These are phyloP conservation scores for Cercospora nicotianae DNA, from an alignment of 2,329 filamentous ascomycete genomes.

Conservation along the genomic window DNA sequence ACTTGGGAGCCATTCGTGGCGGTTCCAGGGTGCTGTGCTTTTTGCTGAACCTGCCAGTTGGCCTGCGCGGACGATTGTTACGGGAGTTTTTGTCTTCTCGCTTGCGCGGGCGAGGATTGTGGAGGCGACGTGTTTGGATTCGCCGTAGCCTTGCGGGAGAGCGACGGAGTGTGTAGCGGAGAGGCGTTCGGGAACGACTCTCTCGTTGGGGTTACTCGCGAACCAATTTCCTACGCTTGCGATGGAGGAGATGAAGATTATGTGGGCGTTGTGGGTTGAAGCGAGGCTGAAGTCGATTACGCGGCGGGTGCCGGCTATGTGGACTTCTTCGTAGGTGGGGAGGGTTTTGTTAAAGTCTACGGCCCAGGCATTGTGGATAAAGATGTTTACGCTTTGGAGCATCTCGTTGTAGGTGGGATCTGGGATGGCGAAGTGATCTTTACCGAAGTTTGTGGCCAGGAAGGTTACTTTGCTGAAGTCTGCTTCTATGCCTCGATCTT, in stretches of 20 bases:
- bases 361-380: conserved; percentile 44
- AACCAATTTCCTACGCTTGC: conserved; percentile 38
- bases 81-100: conserved; percentile 26
- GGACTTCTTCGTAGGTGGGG: conserved; percentile 35
- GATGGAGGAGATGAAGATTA: conserved; percentile 44
- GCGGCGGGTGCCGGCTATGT: conserved; percentile 35
- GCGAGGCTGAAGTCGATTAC: conserved; percentile 33
- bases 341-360: conserved; percentile 43
- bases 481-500: conserved; percentile 25
- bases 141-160: conserved; percentile 41
- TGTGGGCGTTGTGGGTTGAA: conserved; percentile 31
- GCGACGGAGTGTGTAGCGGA: conserved; percentile 34
- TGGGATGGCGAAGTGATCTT: conserved; percentile 32
- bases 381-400: conserved; percentile 28
- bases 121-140: conserved; percentile 42
- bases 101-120: conserved; percentile 37
- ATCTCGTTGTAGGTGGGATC: conserved; percentile 28
- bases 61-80: conserved; percentile 31
- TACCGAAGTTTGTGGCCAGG: conserved; percentile 30
- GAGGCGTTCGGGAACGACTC: conserved; percentile 37
- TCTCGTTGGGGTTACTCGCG: conserved; percentile 14
- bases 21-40: conserved; percentile 42
- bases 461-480: conserved; percentile 34
- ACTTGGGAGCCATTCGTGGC: conserved; percentile 46
- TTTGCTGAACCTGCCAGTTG: conserved; percentile 33